A percentile compares a stretch with the other conserved stretches of the same genome.
Evolutionary conservation across 352 stramenopile species (phyloP).

Genomic region (Ophiocytium majus): DNA sequence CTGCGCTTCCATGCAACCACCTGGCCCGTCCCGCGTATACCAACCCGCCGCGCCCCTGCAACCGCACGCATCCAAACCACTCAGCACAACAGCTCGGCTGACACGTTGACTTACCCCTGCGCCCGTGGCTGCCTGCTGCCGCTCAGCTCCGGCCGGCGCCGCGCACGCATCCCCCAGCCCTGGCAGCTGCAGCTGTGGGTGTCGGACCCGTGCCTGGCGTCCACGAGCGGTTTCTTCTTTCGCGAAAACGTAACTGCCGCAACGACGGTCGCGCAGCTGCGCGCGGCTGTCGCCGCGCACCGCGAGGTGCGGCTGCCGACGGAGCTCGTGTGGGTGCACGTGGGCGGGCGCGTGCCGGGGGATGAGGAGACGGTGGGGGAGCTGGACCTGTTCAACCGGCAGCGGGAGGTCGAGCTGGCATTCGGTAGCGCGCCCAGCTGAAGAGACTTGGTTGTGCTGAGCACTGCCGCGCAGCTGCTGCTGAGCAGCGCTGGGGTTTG

Average conservation of each 20-base stretch:
- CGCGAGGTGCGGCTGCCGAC: not conserved
- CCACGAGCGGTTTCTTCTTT: conserved; percentile 27
- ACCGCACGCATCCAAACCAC: too few species aligned
- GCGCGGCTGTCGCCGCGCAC: conserved; percentile 17
- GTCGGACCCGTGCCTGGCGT: not conserved
- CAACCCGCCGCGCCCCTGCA: too few species aligned
- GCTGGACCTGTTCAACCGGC: conserved; percentile 37
- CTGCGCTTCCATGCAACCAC: too few species aligned
- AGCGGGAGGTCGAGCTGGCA: conserved; percentile 26
- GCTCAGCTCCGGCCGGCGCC: not conserved
- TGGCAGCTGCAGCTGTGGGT: conserved; percentile 33
- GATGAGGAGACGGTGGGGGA: conserved; percentile 23
- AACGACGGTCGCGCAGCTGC: conserved; percentile 26
- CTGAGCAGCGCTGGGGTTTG: too few species aligned
- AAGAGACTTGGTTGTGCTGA: too few species aligned
- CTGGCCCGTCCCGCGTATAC: too few species aligned
- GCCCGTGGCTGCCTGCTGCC: too few species aligned
- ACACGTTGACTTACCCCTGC: too few species aligned
- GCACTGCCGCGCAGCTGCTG: too few species aligned
- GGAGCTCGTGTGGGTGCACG: conserved; percentile 10
- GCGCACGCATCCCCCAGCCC: conserved; percentile 23
- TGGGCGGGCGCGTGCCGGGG: conserved; percentile 10
- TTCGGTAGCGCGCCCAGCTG: not conserved
- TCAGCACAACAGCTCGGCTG: too few species aligned
- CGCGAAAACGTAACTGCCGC: conserved; percentile 3